Base-by-base conservation (phyloP, 2,329 filamentous ascomycete species). In the Penicillium carneum region DNA sequence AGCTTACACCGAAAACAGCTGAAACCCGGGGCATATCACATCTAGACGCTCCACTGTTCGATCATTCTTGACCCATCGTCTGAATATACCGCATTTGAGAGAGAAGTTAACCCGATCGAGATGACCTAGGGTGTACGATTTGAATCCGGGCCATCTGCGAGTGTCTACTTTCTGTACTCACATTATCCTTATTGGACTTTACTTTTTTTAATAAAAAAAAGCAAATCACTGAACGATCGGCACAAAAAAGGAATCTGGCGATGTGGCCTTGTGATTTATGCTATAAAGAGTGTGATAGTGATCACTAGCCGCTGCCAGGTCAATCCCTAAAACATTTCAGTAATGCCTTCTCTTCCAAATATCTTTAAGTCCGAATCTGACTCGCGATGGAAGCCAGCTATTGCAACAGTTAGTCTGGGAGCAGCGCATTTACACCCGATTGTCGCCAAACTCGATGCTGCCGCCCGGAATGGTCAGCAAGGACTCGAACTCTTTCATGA, bases 401-500 rank as follows among this genome's bases (percentile, higher is more conserved):
- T 71, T 43, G 66, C 69, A 9, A 71, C 69, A 1, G 63, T 71
- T 18, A 69, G 66, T 29, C 59, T 71, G 9, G 69, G 69, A 14
- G 59, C 53, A 10, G 62, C 63, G 1, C 18, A 63, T 48, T 47
- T 70, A 5, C 69, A 71, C 18, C 55, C 66, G 0, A 60, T 71
- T 18, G 18, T 67, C 4, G 53, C 67, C 7, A 78, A 77, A 57
- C 67, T 77, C 33, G 64, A 72, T 33, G 72, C 74, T 14, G 75
- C 75, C 14, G 69, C 73, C 7, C 29, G 46, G 18, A 71, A 72
- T 29, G 74, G 75, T n/a, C 75, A 91, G 71, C 76, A 83, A 38
- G 88, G 83, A 18, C 86, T 92, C 57, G 90, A 92, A 74, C 84
- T 92, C 9, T 87, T 87, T 1, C 89, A 91, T 77, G 87, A 88